Evolutionary conservation across 78 protist species (phyloP).

Genomic region (Dictyostelium citrinum): DNA sequence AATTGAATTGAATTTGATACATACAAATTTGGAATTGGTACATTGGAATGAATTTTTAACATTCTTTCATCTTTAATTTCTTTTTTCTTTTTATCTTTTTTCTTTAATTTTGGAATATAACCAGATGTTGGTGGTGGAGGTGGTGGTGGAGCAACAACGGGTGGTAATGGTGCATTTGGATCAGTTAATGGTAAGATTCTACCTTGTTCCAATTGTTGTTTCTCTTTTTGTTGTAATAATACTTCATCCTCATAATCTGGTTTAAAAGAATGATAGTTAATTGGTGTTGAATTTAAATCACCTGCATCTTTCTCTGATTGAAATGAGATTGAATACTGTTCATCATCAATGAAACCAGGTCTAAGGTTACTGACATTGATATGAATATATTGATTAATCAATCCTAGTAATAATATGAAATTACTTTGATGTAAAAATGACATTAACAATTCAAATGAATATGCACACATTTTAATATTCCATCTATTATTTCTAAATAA

Average conservation of each 20-base stretch:
- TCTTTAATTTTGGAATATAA: constrained; percentile 5
- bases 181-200: background rate
- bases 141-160: background rate
- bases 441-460: constrained; percentile 71
- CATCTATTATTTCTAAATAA: constrained; percentile 58
- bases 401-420: constrained; percentile 27
- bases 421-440: constrained; percentile 80
- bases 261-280: constrained; percentile 27
- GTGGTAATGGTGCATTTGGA: background rate
- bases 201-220: background rate
- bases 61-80: constrained; percentile 40
- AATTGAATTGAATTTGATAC: background rate
- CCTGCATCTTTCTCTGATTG: constrained; percentile 56
- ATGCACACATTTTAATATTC: constrained; percentile 67
- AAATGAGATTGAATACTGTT: constrained; percentile 32
- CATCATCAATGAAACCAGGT: constrained; percentile 77
- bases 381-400: constrained; percentile 78
- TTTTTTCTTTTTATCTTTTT: constrained; percentile 39
- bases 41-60: constrained; percentile 50
- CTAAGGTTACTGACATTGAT: constrained; percentile 62
- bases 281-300: constrained; percentile 41
- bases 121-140: background rate
- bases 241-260: constrained; percentile 42
- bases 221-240: background rate
- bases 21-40: constrained; percentile 55